Percentiles rank a stretch among this genome's conserved stretches.
These are phyloP conservation scores for Rhinocladiella similis DNA, from an alignment of 2,329 filamentous ascomycete genomes.

Conservation along the genomic window DNA sequence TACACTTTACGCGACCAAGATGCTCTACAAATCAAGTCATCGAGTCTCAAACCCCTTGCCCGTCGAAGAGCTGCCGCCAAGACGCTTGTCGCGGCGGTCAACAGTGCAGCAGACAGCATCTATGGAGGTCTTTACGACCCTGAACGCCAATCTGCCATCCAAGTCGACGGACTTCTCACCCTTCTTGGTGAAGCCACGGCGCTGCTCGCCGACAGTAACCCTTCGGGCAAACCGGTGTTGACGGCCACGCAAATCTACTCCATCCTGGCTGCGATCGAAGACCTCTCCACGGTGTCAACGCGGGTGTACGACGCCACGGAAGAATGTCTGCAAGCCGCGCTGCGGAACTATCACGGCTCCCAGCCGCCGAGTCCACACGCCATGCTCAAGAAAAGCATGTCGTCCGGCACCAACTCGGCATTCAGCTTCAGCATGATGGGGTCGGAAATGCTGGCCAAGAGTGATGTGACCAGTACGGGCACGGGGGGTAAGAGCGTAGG, in stretches of 20 bases:
- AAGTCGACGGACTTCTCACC: conserved; percentile 81
- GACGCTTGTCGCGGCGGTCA: conserved; percentile 78
- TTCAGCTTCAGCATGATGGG: conserved; percentile 69
- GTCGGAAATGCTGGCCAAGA: conserved; percentile 68
- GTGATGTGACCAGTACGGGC: conserved; percentile 42
- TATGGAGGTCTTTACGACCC: conserved; percentile 86
- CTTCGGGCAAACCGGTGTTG: conserved; percentile 52
- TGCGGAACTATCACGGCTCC: conserved; percentile 66
- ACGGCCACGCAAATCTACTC: conserved; percentile 71
- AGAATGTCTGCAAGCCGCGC: conserved; percentile 73
- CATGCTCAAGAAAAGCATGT: conserved; percentile 65
- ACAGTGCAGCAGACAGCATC: conserved; percentile 85
- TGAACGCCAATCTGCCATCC: conserved; percentile 76
- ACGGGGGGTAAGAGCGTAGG: conserved; percentile 49
- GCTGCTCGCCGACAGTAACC: conserved; percentile 62
- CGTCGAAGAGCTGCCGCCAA: conserved; percentile 70
- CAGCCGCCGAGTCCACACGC: conserved; percentile 62
- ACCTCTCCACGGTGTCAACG: conserved; percentile 72
- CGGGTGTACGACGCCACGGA: conserved; percentile 73
- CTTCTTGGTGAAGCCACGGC: conserved; percentile 81
- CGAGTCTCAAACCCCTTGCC: conserved; percentile 49
- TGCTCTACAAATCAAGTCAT: conserved; percentile 33
- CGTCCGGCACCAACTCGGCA: conserved; percentile 55
- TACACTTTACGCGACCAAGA: conserved; percentile 82
- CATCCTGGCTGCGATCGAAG: conserved; percentile 75